phyloP scores from a whole-genome alignment of 2,329 filamentous ascomycete genomes.

The Dactylellina leptospora region DNA sequence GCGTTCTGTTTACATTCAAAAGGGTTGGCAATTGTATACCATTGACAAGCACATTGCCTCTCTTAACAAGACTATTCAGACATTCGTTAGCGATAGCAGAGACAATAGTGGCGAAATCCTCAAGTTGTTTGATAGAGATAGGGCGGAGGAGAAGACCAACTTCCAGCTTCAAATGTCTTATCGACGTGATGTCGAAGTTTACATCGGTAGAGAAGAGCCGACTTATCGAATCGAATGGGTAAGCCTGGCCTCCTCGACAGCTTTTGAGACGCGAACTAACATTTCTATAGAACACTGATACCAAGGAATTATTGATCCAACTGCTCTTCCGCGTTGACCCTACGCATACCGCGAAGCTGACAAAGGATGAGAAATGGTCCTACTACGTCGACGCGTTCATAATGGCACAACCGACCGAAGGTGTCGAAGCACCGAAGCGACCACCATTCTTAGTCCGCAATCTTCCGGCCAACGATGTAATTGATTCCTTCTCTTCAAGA shows the following conservation, averaged over 20 bases:
- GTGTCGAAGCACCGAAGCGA: conserved; percentile 71
- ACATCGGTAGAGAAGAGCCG: conserved; percentile 73
- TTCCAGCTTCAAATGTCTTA: conserved; percentile 57
- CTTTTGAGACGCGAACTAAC: conserved; percentile 3
- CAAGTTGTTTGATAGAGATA: conserved; percentile 82
- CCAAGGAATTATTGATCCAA: conserved; percentile 75
- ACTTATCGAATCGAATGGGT: conserved; percentile 89
- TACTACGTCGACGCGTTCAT: conserved; percentile 95
- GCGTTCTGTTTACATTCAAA: conserved; percentile 87
- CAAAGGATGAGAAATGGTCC: conserved; percentile 87
- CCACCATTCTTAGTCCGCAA: conserved; percentile 77
- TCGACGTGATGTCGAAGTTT: conserved; percentile 55
- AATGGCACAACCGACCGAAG: conserved; percentile 86
- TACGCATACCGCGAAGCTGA: conserved; percentile 87
- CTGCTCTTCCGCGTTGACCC: conserved; percentile 74
- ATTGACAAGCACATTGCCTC: conserved; percentile 87
- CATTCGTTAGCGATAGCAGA: conserved; percentile 86
- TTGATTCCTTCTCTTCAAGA: conserved; percentile 68
- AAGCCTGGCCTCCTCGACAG: conserved; percentile 56
- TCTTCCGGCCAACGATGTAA: conserved; percentile 70
- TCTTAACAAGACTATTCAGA: conserved; percentile 79
- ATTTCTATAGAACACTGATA: conserved; percentile 69
- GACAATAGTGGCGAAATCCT: conserved; percentile 85
- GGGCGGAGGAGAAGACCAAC: conserved; percentile 60
- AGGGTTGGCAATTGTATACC: conserved; percentile 92